A percentile compares a stretch with the other conserved stretches of the same genome.
Conservation (phyloP, 345 rosid species). For the Eucalyptus microcorys region DNA sequence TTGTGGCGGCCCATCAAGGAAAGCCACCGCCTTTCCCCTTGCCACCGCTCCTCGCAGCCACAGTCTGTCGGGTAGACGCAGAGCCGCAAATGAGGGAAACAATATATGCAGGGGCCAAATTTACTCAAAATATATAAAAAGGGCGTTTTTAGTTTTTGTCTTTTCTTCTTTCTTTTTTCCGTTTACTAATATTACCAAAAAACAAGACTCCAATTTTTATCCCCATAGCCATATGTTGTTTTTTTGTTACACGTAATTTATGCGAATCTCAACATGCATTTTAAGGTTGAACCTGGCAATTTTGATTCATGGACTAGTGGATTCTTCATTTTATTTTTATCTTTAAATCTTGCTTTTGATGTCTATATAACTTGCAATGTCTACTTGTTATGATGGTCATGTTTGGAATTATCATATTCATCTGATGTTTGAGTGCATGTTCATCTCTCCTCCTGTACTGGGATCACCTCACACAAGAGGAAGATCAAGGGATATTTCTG, state of each 20-base stretch:
- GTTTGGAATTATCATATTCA: not conserved
- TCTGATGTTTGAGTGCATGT: not conserved
- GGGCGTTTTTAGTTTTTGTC: not conserved
- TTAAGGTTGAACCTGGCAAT: not conserved
- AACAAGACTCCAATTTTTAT: too few relatives aligned
- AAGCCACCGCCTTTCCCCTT: conserved; percentile 53
- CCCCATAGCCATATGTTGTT: too few relatives aligned
- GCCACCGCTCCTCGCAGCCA: conserved; percentile 1
- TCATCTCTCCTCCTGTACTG: not conserved
- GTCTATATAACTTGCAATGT: too few relatives aligned
- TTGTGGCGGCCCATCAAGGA: conserved; percentile 14
- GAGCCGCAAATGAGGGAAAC: not conserved
- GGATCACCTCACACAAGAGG: not conserved
- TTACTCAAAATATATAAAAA: not conserved
- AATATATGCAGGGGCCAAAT: not conserved
- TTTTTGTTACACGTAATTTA: not conserved
- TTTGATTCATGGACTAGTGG: not conserved
- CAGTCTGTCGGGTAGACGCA: not conserved
- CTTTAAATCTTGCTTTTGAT: not conserved
- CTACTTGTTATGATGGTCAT: too few relatives aligned
- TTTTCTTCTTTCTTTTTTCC: not conserved
- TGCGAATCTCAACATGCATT: not conserved
- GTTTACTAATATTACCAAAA: not conserved
- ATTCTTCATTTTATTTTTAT: not conserved
- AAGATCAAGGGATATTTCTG: not conserved